Conservation (phyloP, 805 yeast genomes). For the Saccharomycopsis oosterbeekiorum region DNA sequence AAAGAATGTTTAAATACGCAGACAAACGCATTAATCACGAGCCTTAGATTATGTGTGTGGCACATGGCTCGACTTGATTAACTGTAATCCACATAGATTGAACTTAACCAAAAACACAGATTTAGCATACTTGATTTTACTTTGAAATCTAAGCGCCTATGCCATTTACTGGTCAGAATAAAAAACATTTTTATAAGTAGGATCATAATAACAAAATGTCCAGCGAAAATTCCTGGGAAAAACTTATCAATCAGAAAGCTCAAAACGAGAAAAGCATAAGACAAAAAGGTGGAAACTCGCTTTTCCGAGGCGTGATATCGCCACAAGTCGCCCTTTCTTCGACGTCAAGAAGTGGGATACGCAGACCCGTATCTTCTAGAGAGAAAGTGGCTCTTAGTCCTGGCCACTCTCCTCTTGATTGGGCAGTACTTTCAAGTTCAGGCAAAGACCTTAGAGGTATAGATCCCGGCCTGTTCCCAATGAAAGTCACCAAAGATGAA, state of each 20-base stretch:
- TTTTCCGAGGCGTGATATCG: slow-evolving; percentile 13
- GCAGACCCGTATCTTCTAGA: slow-evolving; percentile 20
- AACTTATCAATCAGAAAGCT: neutral
- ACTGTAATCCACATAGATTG: too few species aligned
- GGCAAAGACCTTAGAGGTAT: slow-evolving; percentile 46
- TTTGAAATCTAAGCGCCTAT: too few species aligned
- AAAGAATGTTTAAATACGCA: neutral
- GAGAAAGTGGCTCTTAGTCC: slow-evolving; percentile 58
- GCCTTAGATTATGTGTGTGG: too few species aligned
- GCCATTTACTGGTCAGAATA: too few species aligned
- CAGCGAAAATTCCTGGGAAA: neutral
- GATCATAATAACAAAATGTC: neutral
- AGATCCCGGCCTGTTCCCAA: slow-evolving; percentile 42
- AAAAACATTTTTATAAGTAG: neutral
- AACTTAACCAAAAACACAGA: too few species aligned
- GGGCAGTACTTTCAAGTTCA: slow-evolving; percentile 55
- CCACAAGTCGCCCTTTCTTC: slow-evolving; percentile 8
- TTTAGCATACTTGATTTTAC: too few species aligned
- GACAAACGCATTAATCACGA: neutral
- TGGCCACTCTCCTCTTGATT: slow-evolving; percentile 79
- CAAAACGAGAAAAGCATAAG: neutral
- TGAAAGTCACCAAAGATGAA: slow-evolving; percentile 47
- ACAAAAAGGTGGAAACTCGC: neutral
- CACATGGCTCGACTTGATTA: too few species aligned
- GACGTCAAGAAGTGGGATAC: neutral